Evolutionary conservation across 2,329 filamentous ascomycete species (phyloP).

Genomic region (Venturia aucupariae): DNA sequence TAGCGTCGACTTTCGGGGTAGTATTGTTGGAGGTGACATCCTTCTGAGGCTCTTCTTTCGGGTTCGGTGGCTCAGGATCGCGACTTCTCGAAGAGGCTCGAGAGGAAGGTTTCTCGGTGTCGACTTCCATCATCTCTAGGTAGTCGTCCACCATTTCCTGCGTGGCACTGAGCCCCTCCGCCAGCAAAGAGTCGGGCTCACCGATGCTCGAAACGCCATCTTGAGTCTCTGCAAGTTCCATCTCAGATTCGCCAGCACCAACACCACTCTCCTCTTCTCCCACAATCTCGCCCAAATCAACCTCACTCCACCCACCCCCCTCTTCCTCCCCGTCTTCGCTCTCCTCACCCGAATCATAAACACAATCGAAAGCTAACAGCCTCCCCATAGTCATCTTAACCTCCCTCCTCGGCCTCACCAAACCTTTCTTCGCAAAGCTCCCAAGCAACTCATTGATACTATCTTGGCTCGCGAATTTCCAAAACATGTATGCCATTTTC

Average conservation of each 20-base stretch:
- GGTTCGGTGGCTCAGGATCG: no score
- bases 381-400: background rate
- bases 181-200: background rate
- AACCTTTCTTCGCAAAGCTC: background rate
- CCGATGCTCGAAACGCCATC: background rate
- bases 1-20: no score
- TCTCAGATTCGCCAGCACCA: background rate
- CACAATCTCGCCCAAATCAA: background rate
- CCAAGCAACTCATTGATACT: background rate
- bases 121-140: background rate
- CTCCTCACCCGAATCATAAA: background rate
- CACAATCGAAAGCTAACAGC: background rate
- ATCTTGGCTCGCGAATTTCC: slow-evolving; percentile 2
- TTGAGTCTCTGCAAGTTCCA: background rate
- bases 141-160: background rate
- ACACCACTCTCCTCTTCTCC: background rate
- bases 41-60: no score
- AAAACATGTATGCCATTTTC: slow-evolving; percentile 4
- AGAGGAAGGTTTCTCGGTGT: background rate
- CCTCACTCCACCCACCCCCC: background rate
- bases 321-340: background rate
- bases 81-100: background rate
- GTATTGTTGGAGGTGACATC: no score
- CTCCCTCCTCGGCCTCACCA: background rate
- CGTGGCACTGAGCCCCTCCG: background rate